Base-by-base conservation (phyloP, 2,329 filamentous ascomycete genomes). In the Apiospora phragmitis region DNA sequence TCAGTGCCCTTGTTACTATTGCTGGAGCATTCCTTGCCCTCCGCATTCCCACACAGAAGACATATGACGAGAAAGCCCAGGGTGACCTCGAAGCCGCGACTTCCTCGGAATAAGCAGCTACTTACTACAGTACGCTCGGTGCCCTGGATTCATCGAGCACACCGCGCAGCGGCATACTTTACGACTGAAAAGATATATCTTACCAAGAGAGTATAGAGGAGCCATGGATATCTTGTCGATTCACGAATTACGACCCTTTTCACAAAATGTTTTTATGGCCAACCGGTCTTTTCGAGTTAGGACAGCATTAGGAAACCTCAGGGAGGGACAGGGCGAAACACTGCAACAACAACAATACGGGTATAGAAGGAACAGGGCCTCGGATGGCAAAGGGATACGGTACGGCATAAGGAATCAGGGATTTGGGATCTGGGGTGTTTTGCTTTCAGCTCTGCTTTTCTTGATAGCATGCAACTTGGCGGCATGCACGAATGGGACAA, bases 1-100 rank as follows among this genome's bases (percentile, higher is more conserved):
- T 91, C 72, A 95, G 92, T 74, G 94, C 92, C 11, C 77, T 92
- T 4, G 90, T 98, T 42, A 93, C 94, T 43, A 82, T 94, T 14
- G 81, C 90, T 18, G 96, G 95, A 65, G 93, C 92, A 1, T 83
- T 93, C 68, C 85, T 96, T 76, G 93, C 92, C 80, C 86, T 94
- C 71, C 90, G 90, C 79, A 93, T 98, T 81, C 90, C 90, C 45
- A 93, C 95, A 76, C 85, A 87, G 18, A 83, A 85, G 38, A 84
- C 80, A 16, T 81, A 80, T 29, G 76, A 83, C 69, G 82, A 85
- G 67, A 81, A 84, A 69, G 83, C 78, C 41, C n/a, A 32, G 18
- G 65, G 65, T 16, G 71, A 72, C 18, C n/a, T 71, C 14, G 71
- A 72, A 55, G 69, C 71, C 14, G 62, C 59, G 4, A n/a, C 32